Base-by-base conservation (phyloP, 176 grass and related monocot genomes). In the Carex pumila region DNA sequence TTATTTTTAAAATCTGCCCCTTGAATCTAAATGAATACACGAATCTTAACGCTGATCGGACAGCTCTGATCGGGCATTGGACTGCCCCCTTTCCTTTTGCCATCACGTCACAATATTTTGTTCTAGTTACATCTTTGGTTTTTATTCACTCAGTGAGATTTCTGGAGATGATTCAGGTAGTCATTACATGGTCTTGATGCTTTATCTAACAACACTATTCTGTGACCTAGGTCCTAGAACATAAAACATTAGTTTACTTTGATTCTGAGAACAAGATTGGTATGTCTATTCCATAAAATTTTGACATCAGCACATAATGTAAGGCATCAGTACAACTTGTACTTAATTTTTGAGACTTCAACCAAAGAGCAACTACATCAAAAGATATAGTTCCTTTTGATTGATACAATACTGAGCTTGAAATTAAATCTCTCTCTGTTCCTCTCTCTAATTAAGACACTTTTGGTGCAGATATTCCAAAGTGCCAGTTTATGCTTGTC, bases 401-500 rank as follows among this genome's bases (percentile, higher is more conserved):
- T 6, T 56, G 21, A 22, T 32, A 7, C 49, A 34, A 32, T 21
- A 47, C 47, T 1, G 14, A 34, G 73, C 50, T 32, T 77, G 50
- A 56, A 34, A 77, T 77, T 41, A 43, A 71, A 49, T 73, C 7
- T 77, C 0, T 66, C 12, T 78, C 5, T 21, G 25, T 32, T 12
- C 19, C 29, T 85, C 39, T 86, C 56, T 76, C 59, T 43, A 79
- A 58, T 79, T 78, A 62, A 41, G 21, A 89, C 31, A 85, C 80
- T 85, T 53, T 49, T 31, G 36, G 17, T 86, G 84, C 88, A 95
- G 96, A 98, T 98, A 89, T 95, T 98, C 65, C 96, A 95, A 95
- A 98, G 96, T 83, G 92, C 91, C 65, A 95, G 93, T 88, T 89
- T 98, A 65, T 98, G 89, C 85, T 89, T 98, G 81, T 88, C 93